A percentile compares a stretch with the other conserved stretches of the same genome.
Evolutionary conservation across 495 filamentous ascomycete species (phyloP).

Genomic region (Lasiosphaeria ovina): DNA sequence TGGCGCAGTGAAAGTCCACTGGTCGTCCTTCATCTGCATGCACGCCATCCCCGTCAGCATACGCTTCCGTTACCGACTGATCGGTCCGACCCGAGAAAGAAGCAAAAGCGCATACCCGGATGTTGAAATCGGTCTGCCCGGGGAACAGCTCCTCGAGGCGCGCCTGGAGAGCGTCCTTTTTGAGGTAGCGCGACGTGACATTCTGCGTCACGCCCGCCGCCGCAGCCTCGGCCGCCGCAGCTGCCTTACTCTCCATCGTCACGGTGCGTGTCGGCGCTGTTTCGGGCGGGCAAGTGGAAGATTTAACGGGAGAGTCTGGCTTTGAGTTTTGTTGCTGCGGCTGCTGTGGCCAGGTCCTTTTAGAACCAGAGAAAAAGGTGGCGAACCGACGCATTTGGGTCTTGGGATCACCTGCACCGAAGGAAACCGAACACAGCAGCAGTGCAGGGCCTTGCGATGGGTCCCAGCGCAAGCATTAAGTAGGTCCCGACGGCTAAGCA

Average conservation of each 20-base stretch:
- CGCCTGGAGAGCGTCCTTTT: slow-evolving; percentile 29
- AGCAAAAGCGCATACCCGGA: slow-evolving; percentile 26
- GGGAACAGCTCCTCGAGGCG: slow-evolving; percentile 38
- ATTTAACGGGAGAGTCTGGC: background rate
- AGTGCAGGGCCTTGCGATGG: background rate
- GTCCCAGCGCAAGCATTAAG: background rate
- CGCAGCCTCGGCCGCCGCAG: background rate
- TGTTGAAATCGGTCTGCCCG: slow-evolving; percentile 30
- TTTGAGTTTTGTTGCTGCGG: background rate
- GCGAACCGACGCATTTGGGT: background rate
- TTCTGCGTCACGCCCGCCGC: slow-evolving; percentile 21
- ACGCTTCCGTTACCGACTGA: background rate
- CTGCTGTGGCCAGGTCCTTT: background rate
- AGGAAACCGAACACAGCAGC: background rate
- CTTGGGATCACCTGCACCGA: background rate
- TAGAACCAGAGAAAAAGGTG: background rate
- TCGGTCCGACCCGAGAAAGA: slow-evolving; percentile 12
- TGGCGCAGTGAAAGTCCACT: slow-evolving; percentile 38
- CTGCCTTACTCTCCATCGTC: slow-evolving; percentile 2
- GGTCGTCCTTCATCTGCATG: slow-evolving; percentile 35
- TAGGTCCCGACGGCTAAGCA: background rate
- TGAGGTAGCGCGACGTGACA: slow-evolving; percentile 31
- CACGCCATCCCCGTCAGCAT: slow-evolving; percentile 6
- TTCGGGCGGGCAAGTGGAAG: background rate
- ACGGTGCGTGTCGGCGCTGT: background rate